Conservation (phyloP, 768 basidiomycete genomes). For the Lentinus tigrinus region DNA sequence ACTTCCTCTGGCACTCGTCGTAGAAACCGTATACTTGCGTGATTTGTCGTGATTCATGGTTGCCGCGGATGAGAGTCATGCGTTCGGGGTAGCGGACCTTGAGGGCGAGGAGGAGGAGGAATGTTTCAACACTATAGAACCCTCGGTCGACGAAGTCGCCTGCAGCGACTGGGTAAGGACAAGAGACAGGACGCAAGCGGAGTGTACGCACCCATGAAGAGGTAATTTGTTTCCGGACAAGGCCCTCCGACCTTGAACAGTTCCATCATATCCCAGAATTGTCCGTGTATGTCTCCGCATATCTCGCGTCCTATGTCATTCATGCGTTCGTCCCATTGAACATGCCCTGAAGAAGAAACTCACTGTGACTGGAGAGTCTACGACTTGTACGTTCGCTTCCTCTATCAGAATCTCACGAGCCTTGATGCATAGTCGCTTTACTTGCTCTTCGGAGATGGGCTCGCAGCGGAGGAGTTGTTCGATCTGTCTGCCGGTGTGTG, state of each 20-base stretch:
- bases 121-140: slow-evolving; percentile 96
- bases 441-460: slow-evolving; percentile 93
- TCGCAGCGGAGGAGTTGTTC: slow-evolving; percentile 92
- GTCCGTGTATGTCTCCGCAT: slow-evolving; percentile 96
- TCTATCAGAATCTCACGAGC: slow-evolving; percentile 96
- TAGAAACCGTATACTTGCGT: slow-evolving; percentile 95
- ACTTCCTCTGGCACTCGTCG: slow-evolving; percentile 97
- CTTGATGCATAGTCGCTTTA: slow-evolving; percentile 92
- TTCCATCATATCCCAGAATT: slow-evolving; percentile 96
- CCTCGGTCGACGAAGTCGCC: slow-evolving; percentile 98
- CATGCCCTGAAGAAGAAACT: slow-evolving; percentile 33
- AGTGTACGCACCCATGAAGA: slow-evolving; percentile 83
- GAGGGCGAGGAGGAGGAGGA: slow-evolving; percentile 88
- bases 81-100: slow-evolving; percentile 98
- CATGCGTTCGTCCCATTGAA: not conserved
- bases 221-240: slow-evolving; percentile 92
- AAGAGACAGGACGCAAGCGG: slow-evolving; percentile 11
- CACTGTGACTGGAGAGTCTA: slow-evolving; percentile 95
- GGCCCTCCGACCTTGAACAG: slow-evolving; percentile 90
- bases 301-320: slow-evolving; percentile 45
- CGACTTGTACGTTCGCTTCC: slow-evolving; percentile 95
- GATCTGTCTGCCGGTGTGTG: slow-evolving; percentile 70
- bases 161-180: slow-evolving; percentile 32
- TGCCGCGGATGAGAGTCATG: slow-evolving; percentile 94
- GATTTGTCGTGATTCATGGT: slow-evolving; percentile 97